phyloP scores from a whole-genome alignment of 1,284 basidiomycete species.

The Rhodotorula sp. region DNA sequence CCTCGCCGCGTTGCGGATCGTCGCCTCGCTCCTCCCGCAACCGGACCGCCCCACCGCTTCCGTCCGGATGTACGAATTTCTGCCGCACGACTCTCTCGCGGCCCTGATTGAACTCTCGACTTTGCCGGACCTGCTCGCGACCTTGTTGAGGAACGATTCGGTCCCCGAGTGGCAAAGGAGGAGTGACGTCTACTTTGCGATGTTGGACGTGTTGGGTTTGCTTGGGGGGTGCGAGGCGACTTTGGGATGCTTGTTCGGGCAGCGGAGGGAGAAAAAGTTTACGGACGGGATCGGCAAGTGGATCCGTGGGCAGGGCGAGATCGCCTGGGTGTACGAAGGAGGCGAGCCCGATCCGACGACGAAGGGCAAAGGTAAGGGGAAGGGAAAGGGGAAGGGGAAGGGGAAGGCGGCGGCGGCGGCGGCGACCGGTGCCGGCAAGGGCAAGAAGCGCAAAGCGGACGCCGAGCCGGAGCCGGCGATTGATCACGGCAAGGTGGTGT shows the following conservation, averaged over 20 bases:
- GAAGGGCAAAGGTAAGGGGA: slow-evolving; percentile 1
- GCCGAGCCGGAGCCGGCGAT: not conserved
- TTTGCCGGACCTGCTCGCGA: slow-evolving; percentile 46
- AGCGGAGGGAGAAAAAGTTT: slow-evolving; percentile 51
- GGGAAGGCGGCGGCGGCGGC: not conserved
- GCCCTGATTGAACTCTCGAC: slow-evolving; percentile 54
- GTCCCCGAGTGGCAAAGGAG: slow-evolving; percentile 58
- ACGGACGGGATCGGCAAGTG: slow-evolving; percentile 55
- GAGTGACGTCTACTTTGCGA: slow-evolving; percentile 55
- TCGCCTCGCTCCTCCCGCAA: slow-evolving; percentile 12
- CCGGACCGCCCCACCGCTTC: slow-evolving; percentile 18
- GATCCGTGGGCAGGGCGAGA: slow-evolving; percentile 55
- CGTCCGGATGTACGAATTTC: slow-evolving; percentile 52
- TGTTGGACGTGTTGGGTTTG: slow-evolving; percentile 55
- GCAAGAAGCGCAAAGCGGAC: not conserved
- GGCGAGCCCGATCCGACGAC: not conserved
- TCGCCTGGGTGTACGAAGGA: slow-evolving; percentile 47
- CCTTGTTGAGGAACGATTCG: slow-evolving; percentile 58
- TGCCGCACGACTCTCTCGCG: slow-evolving; percentile 55
- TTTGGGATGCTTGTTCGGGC: slow-evolving; percentile 53
- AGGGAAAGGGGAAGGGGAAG: slow-evolving; percentile 5
- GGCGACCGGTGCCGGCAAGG: not conserved
- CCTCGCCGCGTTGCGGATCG: not conserved
- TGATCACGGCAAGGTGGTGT: slow-evolving; percentile 1
- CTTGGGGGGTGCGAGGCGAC: slow-evolving; percentile 59